Evolutionary conservation across 371 early-diverging fungal genomes (phyloP), one percentile per base, ranked within the genome.

Genomic region (Zancudomyces culisetae): DNA sequence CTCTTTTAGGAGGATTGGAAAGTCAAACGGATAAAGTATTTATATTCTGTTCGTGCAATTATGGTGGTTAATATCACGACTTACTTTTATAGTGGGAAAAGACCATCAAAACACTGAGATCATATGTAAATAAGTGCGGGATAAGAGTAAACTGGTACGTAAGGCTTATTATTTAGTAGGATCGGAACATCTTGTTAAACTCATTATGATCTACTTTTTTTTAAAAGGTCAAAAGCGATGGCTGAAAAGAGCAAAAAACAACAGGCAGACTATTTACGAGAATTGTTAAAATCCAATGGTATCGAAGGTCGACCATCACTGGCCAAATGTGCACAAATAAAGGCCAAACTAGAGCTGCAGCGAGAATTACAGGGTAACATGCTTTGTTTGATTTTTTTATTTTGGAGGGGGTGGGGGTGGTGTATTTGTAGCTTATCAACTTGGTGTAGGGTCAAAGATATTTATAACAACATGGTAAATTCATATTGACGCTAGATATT

Each of bases 291-390:
- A 0, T 56, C 54, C 8, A 39, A 65, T 28, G 66, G 66, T 18
- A 60, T 65, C 65, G 66, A 62, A 6, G 66, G 66, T 4, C 55
- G 66, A 26, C 66, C 66, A 8, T 65, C 64, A 1, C 50, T 65
- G 27, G 64, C 64, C 20, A 65, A 65, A 27, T 65, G 66, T 27
- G 66, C 54, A 22, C 47, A 55, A 56, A 56, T 65, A 19, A 65
- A 67, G 47, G 67, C 45, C 4, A 65, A 62, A 54, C 66, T 64
- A 13, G 66, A 65, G 12, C 21, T 65, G 24, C 62, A 62, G 22
- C 62, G 58, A 0, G 66, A 65, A 47, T 26, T 65, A n/a, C 60
- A 58, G 18, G 64, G 45, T 45, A 70, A 10, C 15, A 10, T 35
- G 35, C 6, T 15, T 35, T 35, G 35, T 35, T 35, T 35, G 6